Evolutionary conservation across 169 alveolate genomes (phyloP), one percentile per base, ranked within the genome.

Genomic region (Eimeria praecox): DNA sequence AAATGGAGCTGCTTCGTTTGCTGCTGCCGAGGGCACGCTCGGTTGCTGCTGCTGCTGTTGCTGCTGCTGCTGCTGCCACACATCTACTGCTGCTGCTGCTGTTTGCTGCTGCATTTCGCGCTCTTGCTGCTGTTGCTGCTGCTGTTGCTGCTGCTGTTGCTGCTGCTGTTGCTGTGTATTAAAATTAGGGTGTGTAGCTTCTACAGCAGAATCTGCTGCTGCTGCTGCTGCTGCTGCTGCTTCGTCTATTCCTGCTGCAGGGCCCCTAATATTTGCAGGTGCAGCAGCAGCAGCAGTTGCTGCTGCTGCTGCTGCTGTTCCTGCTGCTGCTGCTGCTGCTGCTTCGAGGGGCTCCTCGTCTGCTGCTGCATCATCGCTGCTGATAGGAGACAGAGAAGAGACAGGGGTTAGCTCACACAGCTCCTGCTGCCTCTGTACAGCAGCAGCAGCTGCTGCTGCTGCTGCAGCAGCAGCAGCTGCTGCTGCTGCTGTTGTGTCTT

Each of bases 21-120:
- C 83, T 35, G 46, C 42, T 71, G 40, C 83, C 83, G 22, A n/a
- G 10, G 83, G 42, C 46, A 38, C 14, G 46, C 30, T 5, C 18
- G 5, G 30, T 30, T 66, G 77, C 42, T 66, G 77, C 16, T 24
- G 5, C 77, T 66, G 77, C 18, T 27, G 77, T 10, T 66, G 77
- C 77, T 66, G 42, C 38, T 27, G 77, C 18, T 27, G 42, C 77
- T 66, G 77, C 18, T 66, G 30, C 77, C 16, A 20, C n/a, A n/a
- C n/a, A n/a, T n/a, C 77, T 66, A 20, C 77, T 71, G 33, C 83
- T 71, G 49, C n/a, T 59, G 71, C 83, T 71, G 83, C 83, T 12
- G 42, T 20, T 71, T n/a, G n/a, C n/a, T n/a, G n/a, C n/a, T n/a
- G n/a, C n/a, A n/a, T n/a, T n/a, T n/a, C n/a, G n/a, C n/a, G 77